Percentiles rank a stretch among this genome's conserved stretches.
phyloP scores from a whole-genome alignment of 2,329 filamentous ascomycete genomes.

The Pseudocercospora fuligena region DNA sequence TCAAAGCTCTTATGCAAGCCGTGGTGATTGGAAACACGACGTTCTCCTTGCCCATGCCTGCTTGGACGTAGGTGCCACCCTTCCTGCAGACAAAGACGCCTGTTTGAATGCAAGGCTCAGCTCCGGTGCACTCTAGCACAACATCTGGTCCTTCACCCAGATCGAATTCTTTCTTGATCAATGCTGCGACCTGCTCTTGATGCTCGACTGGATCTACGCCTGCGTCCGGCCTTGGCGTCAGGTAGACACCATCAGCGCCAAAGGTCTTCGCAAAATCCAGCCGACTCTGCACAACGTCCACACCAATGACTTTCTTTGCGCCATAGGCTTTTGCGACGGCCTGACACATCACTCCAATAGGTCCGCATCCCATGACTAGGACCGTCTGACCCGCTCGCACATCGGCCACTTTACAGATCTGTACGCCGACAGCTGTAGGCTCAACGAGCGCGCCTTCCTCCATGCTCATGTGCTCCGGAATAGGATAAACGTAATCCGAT shows the following conservation, averaged over 20 bases:
- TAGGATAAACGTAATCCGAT: slow-evolving; percentile 54
- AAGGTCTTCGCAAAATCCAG: slow-evolving; percentile 72
- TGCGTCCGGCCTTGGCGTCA: slow-evolving; percentile 41
- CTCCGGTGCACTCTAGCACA: slow-evolving; percentile 57
- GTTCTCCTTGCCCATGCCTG: slow-evolving; percentile 57
- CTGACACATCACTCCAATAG: slow-evolving; percentile 81
- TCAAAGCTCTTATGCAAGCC: slow-evolving; percentile 55
- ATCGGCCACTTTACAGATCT: slow-evolving; percentile 47
- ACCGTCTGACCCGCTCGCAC: slow-evolving; percentile 49
- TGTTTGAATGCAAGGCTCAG: slow-evolving; percentile 54
- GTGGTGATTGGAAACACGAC: slow-evolving; percentile 58
- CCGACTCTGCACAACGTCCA: slow-evolving; percentile 80
- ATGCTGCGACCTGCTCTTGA: slow-evolving; percentile 45
- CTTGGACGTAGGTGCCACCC: slow-evolving; percentile 57
- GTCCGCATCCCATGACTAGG: slow-evolving; percentile 52
- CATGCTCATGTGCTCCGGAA: slow-evolving; percentile 52
- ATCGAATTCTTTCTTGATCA: slow-evolving; percentile 46
- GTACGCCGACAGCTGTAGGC: slow-evolving; percentile 58
- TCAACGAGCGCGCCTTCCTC: slow-evolving; percentile 61
- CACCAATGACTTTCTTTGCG: slow-evolving; percentile 75
- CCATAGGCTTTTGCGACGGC: slow-evolving; percentile 82
- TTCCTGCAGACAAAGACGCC: slow-evolving; percentile 52
- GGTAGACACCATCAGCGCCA: slow-evolving; percentile 52
- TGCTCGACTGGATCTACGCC: slow-evolving; percentile 45
- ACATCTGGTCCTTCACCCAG: slow-evolving; percentile 56